Evolutionary conservation across 179 eudicot genomes (phyloP).

Genomic region (Beta corolliflora): DNA sequence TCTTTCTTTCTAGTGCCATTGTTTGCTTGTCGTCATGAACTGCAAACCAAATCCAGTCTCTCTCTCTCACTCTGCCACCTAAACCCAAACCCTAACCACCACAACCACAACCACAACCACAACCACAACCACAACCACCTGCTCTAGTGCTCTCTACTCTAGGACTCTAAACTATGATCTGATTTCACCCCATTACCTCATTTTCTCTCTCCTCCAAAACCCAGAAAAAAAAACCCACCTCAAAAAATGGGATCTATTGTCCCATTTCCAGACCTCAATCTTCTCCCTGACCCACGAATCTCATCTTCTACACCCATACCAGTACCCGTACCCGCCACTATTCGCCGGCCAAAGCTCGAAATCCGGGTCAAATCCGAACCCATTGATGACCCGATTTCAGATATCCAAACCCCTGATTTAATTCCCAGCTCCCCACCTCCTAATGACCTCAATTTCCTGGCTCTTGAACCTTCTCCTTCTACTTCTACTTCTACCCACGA

Average conservation of each 20-base stretch:
- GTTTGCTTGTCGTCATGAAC: neutral
- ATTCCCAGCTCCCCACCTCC: constrained; percentile 40
- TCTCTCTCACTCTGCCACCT: constrained; percentile 4
- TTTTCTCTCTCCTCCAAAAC: neutral
- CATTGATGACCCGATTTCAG: constrained; percentile 35
- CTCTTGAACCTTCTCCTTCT: neutral
- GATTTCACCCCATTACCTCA: neutral
- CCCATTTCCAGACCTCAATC: constrained; percentile 61
- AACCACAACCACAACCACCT: constrained; percentile 6
- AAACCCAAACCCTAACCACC: constrained; percentile 25
- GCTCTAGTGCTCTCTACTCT: neutral
- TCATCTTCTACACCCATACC: constrained; percentile 3
- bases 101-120: no score
- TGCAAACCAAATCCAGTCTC: neutral
- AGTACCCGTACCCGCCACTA: neutral
- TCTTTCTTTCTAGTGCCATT: no score
- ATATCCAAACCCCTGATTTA: constrained; percentile 26
- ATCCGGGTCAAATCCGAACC: constrained; percentile 60
- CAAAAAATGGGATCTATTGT: constrained; percentile 47
- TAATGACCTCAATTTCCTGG: constrained; percentile 19
- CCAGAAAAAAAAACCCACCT: neutral
- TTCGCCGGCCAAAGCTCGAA: constrained; percentile 34
- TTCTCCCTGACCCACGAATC: constrained; percentile 42
- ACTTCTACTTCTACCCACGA: constrained; percentile 21
- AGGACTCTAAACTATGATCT: neutral